Evolutionary conservation across 345 rosid species (phyloP), one percentile per base, ranked within the genome.

Genomic region (Syzygium aromaticum): DNA sequence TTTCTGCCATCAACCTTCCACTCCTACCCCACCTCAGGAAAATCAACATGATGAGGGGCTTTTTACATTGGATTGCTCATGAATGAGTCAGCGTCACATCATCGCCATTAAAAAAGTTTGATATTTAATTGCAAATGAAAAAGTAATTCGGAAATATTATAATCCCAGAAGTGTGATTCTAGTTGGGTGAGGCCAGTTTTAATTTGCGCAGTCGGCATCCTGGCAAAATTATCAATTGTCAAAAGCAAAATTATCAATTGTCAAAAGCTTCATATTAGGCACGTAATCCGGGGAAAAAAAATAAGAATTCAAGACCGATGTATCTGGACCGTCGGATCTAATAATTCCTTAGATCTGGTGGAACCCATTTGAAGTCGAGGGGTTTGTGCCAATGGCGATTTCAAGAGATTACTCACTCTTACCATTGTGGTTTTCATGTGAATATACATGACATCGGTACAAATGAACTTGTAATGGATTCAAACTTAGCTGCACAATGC

Each of bases 281-380:
- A n/a, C 4, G 0, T n/a, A 61, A 28, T 61, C 19, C 4, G 13
- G 8, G 19, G 38, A 15, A 7, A 61, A 51, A 12, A 13, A n/a
- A 61, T 0, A 51, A 52, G n/a, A 52, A n/a, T n/a, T 61, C 21
- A 61, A n/a, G 38, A 61, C 4, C 2, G 3, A n/a, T n/a, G 9
- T n/a, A 14, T 61, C 38, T 16, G 1, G 10, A n/a, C 2, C 1
- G 19, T 61, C n/a, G 33, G 33, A 61, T n/a, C 0, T n/a, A 0
- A n/a, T n/a, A 61, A 6, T 61, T 61, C n/a, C 9, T 3, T 61
- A 61, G 33, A 61, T 61, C 73, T 61, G 5, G 38, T n/a, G 5
- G 73, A 61, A 61, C 73, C 3, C 38, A 61, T 13, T 61, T 61
- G 38, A 61, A 61, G 28, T n/a, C 1, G 38, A n/a, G 73, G 73